Evolutionary conservation across 176 grass and related monocot genomes (phyloP).

Genomic region (Miscanthus lutarioriparius): DNA sequence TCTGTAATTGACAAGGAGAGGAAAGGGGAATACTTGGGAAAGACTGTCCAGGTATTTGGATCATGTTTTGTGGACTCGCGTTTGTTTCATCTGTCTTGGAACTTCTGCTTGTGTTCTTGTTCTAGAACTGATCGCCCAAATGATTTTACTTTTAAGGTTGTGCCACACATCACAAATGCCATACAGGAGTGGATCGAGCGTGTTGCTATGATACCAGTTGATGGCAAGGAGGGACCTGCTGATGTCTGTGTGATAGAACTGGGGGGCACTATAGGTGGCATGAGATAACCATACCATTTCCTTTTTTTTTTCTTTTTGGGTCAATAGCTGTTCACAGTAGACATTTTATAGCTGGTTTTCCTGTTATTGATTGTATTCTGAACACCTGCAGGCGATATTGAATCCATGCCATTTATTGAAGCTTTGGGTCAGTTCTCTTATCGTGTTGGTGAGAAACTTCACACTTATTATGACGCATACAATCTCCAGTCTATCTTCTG

Average conservation of each 20-base stretch:
- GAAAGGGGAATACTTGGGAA: conserved; percentile 72
- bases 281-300: not conserved
- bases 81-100: conserved; percentile 18
- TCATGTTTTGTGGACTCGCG: not conserved
- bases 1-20: conserved; percentile 75
- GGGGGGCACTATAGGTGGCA: conserved; percentile 69
- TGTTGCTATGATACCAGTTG: conserved; percentile 64
- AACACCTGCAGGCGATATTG: conserved; percentile 67
- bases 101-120: conserved; percentile 30
- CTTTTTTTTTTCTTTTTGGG: not conserved
- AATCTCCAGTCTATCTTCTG: conserved; percentile 8
- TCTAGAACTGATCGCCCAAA: conserved; percentile 29
- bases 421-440: conserved; percentile 83
- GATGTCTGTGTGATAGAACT: conserved; percentile 76
- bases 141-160: conserved; percentile 47
- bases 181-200: conserved; percentile 82
- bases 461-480: not conserved
- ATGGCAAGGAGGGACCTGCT: conserved; percentile 72
- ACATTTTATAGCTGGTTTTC: conserved; percentile 36
- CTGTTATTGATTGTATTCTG: conserved; percentile 41
- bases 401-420: conserved; percentile 91
- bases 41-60: conserved; percentile 65
- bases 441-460: conserved; percentile 59
- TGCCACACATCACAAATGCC: conserved; percentile 79
- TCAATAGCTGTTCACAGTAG: conserved; percentile 21